Percentiles rank a stretch among this genome's conserved stretches.
Conservation (phyloP, 2,329 filamentous ascomycete species). For the Ophiobolus disseminans region DNA sequence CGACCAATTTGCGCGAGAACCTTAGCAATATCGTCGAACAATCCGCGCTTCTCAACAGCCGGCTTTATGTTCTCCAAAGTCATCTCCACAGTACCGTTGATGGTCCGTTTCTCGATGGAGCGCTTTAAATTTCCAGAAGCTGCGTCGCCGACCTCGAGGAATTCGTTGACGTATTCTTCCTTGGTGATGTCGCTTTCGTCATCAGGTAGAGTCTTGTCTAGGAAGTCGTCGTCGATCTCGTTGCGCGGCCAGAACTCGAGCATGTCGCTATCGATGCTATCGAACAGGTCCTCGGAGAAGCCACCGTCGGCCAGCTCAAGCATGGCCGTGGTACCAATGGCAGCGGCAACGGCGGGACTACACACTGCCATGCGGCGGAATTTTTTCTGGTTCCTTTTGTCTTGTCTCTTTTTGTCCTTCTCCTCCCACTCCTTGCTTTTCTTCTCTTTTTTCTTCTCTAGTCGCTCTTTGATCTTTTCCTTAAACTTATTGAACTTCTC, state of each 20-base stretch:
- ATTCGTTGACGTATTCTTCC: constrained; percentile 11
- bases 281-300: constrained; percentile 12
- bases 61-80: neutral
- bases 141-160: constrained; percentile 9
- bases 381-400: constrained; percentile 11
- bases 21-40: constrained; percentile 3
- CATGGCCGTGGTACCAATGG: constrained; percentile 14
- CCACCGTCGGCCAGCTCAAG: constrained; percentile 14
- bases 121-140: constrained; percentile 10
- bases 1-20: constrained; percentile 1
- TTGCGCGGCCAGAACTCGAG: constrained; percentile 12
- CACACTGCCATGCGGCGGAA: constrained; percentile 11
- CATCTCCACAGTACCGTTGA: neutral
- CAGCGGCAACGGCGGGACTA: constrained; percentile 9
- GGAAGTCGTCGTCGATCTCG: constrained; percentile 11
- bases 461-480: constrained; percentile 9
- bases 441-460: constrained; percentile 7
- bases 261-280: constrained; percentile 12
- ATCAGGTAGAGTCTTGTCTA: constrained; percentile 8
- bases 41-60: constrained; percentile 4
- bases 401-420: constrained; percentile 10
- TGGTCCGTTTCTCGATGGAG: constrained; percentile 5
- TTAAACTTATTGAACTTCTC: constrained; percentile 8
- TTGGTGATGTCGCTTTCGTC: constrained; percentile 8
- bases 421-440: constrained; percentile 12